Evolutionary conservation across 2,329 filamentous ascomycete genomes (phyloP).

Genomic region (Botryotinia convoluta): DNA sequence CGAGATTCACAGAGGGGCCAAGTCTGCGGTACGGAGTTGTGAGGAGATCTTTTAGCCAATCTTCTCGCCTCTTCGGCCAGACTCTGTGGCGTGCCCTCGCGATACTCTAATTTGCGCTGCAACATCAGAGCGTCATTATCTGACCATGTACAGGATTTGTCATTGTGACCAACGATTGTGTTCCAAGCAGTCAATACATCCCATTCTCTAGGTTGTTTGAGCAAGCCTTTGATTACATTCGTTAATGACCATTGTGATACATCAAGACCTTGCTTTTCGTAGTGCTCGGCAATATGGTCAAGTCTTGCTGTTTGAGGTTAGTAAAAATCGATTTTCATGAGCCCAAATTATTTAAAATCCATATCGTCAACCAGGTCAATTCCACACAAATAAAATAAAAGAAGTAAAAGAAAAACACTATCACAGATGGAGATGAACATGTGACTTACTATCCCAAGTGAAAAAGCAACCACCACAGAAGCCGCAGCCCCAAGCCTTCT

Average conservation of each 20-base stretch:
- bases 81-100: constrained; percentile 22
- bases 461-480: constrained; percentile 28
- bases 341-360: not conserved
- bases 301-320: constrained; percentile 24
- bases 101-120: constrained; percentile 28
- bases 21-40: not conserved
- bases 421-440: not conserved
- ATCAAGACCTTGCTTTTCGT: constrained; percentile 26
- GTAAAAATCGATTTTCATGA: not conserved
- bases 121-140: constrained; percentile 22
- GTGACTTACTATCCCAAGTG: constrained; percentile 30
- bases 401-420: not conserved
- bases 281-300: constrained; percentile 31
- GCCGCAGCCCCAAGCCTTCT: constrained; percentile 32
- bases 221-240: constrained; percentile 29
- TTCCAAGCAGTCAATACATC: constrained; percentile 27
- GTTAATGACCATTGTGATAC: constrained; percentile 26
- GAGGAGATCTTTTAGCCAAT: constrained; percentile 18
- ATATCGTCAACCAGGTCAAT: not conserved
- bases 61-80: constrained; percentile 15
- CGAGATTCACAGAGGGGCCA: constrained; percentile 1
- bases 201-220: constrained; percentile 28
- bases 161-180: constrained; percentile 19
- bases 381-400: not conserved
- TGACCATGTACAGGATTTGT: constrained; percentile 24